These are phyloP conservation scores for Globisporangium lucens DNA, from an alignment of 352 stramenopile species.

Conservation along the genomic window DNA sequence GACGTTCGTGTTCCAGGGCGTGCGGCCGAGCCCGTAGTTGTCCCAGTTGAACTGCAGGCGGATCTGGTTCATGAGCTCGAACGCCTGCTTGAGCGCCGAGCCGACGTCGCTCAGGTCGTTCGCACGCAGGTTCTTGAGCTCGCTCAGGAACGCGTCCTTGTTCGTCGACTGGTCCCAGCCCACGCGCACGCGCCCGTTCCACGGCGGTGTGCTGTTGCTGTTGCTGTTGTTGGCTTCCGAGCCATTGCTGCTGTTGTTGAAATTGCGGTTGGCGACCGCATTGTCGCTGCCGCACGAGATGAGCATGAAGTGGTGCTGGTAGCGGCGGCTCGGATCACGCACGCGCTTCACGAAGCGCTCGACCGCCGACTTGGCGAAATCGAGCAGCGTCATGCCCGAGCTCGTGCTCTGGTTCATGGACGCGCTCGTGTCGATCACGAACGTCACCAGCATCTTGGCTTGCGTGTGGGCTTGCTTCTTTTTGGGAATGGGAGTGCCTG, in stretches of 20 bases:
- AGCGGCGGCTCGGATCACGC: slow-evolving; percentile 73
- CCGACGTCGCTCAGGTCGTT: slow-evolving; percentile 80
- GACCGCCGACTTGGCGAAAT: slow-evolving; percentile 87
- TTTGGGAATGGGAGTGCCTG: neutral
- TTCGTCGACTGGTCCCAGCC: slow-evolving; percentile 86
- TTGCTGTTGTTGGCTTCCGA: neutral
- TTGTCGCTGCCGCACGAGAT: slow-evolving; percentile 65
- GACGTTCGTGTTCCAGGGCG: slow-evolving; percentile 84
- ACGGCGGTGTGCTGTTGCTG: slow-evolving; percentile 19
- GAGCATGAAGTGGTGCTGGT: slow-evolving; percentile 89
- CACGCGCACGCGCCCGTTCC: slow-evolving; percentile 71
- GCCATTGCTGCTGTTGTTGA: slow-evolving; percentile 1
- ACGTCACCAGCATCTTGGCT: slow-evolving; percentile 79
- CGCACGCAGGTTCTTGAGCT: slow-evolving; percentile 83
- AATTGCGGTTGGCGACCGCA: slow-evolving; percentile 20
- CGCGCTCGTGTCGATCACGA: slow-evolving; percentile 88
- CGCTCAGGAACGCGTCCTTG: slow-evolving; percentile 74
- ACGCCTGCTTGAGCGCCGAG: slow-evolving; percentile 66
- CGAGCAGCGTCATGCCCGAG: slow-evolving; percentile 86
- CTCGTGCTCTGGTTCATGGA: slow-evolving; percentile 90
- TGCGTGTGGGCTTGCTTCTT: neutral
- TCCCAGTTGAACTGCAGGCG: slow-evolving; percentile 87
- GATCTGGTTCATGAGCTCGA: slow-evolving; percentile 89
- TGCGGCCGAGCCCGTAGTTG: slow-evolving; percentile 76
- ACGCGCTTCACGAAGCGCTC: slow-evolving; percentile 88